A percentile compares a stretch with the other conserved stretches of the same genome.
Conservation (phyloP, 2,329 filamentous ascomycete species). For the Fusarium tanahbumbuense region DNA sequence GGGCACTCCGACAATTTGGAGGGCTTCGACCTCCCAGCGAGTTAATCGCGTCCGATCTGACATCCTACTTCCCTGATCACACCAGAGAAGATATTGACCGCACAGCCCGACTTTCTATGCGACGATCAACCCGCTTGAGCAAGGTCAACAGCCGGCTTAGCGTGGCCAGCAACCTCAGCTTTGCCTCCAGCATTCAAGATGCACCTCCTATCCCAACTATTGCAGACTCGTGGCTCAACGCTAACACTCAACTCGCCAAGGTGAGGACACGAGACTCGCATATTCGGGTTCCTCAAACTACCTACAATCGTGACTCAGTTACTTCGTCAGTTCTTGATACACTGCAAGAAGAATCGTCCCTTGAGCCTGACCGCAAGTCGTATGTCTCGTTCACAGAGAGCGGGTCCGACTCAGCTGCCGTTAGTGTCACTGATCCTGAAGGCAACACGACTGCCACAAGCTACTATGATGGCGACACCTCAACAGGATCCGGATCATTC, state of each 20-base stretch:
- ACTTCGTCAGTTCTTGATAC: slow-evolving; percentile 90
- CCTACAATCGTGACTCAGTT: slow-evolving; percentile 82
- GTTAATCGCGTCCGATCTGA: slow-evolving; percentile 94
- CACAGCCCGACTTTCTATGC: slow-evolving; percentile 91
- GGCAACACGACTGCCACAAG: slow-evolving; percentile 77
- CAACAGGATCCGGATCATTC: slow-evolving; percentile 77
- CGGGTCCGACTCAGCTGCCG: slow-evolving; percentile 74
- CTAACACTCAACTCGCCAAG: slow-evolving; percentile 54
- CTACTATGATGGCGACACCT: slow-evolving; percentile 85
- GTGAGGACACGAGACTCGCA: slow-evolving; percentile 61
- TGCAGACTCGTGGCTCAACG: slow-evolving; percentile 88
- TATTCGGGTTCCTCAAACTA: slow-evolving; percentile 52
- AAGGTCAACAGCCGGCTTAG: slow-evolving; percentile 93
- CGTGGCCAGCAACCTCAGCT: slow-evolving; percentile 92
- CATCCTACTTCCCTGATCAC: slow-evolving; percentile 97
- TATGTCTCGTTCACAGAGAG: slow-evolving; percentile 91
- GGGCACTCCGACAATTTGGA: slow-evolving; percentile 81
- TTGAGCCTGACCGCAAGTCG: slow-evolving; percentile 91
- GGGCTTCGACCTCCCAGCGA: slow-evolving; percentile 94
- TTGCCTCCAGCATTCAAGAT: slow-evolving; percentile 90
- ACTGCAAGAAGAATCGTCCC: slow-evolving; percentile 87
- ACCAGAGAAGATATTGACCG: slow-evolving; percentile 94
- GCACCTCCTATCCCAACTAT: slow-evolving; percentile 96
- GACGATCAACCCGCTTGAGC: slow-evolving; percentile 89
- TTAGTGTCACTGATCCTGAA: slow-evolving; percentile 82